Conservation (phyloP, 176 grass and related monocot species). For the Phoenix roebelenii region DNA sequence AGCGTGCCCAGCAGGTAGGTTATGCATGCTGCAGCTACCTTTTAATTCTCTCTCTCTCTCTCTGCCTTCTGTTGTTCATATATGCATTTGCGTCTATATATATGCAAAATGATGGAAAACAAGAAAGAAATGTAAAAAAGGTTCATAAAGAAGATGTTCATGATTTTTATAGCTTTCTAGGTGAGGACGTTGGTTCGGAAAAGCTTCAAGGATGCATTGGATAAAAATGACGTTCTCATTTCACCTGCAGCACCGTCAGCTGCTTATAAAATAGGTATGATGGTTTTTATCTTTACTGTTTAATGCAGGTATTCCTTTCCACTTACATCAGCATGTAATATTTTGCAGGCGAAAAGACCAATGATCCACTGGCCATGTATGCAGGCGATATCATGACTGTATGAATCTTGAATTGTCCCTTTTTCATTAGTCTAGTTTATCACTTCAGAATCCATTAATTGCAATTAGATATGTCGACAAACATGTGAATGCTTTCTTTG, state of each 20-base stretch:
- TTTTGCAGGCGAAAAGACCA: constrained; percentile 83
- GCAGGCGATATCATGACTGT: constrained; percentile 97
- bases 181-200: constrained; percentile 88
- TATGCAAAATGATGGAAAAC: neutral
- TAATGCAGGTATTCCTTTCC: constrained; percentile 8
- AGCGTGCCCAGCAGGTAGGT: constrained; percentile 83
- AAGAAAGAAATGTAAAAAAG: neutral
- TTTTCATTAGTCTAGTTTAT: neutral
- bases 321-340: neutral
- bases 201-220: constrained; percentile 83
- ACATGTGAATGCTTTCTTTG: too few relatives aligned
- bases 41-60: too few relatives aligned
- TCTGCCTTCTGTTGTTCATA: too few relatives aligned
- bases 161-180: constrained; percentile 38
- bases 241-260: constrained; percentile 86
- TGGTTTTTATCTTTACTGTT: constrained; percentile 2
- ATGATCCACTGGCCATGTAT: constrained; percentile 92
- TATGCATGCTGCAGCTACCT: neutral
- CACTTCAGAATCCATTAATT: too few relatives aligned
- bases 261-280: constrained; percentile 85
- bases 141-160: constrained; percentile 1
- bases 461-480: too few relatives aligned
- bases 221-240: constrained; percentile 65
- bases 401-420: constrained; percentile 18
- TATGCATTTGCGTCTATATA: too few relatives aligned